Evolutionary conservation across 1,284 basidiomycete species (phyloP).

Genomic region (Ganoderma meredithae): DNA sequence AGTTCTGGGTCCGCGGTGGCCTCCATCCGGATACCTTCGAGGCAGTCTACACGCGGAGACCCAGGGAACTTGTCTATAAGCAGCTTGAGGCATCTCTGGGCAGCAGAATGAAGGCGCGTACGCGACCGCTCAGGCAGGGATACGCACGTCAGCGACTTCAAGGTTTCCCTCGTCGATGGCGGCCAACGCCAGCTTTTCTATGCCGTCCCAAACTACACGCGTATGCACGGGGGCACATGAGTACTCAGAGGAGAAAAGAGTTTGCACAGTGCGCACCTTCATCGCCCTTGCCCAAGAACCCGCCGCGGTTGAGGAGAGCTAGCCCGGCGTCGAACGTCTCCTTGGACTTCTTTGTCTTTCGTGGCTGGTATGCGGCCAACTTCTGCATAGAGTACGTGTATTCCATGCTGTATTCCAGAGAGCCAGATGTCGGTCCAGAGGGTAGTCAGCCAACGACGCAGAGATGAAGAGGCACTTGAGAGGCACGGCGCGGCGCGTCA

Average conservation of each 20-base stretch:
- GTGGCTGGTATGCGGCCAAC: conserved; percentile 74
- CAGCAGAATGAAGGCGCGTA: conserved; percentile 16
- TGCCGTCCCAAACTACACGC: conserved; percentile 78
- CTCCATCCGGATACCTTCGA: conserved; percentile 91
- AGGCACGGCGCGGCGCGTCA: not conserved
- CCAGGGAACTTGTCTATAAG: conserved; percentile 79
- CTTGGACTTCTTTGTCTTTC: conserved; percentile 73
- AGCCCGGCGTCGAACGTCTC: conserved; percentile 73
- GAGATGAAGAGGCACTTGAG: not conserved
- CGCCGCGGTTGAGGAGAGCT: conserved; percentile 61
- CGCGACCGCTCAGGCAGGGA: conserved; percentile 23
- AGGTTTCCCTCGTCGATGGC: conserved; percentile 84
- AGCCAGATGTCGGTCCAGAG: not conserved
- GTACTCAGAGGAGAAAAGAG: not conserved
- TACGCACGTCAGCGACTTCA: conserved; percentile 84
- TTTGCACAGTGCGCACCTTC: conserved; percentile 52
- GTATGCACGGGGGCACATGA: conserved; percentile 7
- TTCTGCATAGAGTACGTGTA: conserved; percentile 65
- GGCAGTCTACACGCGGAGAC: conserved; percentile 83
- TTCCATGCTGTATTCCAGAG: conserved; percentile 37
- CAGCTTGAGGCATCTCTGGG: conserved; percentile 69
- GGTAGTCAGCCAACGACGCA: not conserved
- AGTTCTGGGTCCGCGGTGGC: conserved; percentile 68
- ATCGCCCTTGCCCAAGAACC: conserved; percentile 60
- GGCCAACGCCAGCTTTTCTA: conserved; percentile 90